These are phyloP conservation scores for Decorospora gaudefroyi DNA, from an alignment of 2,329 filamentous ascomycete species.

Conservation along the genomic window DNA sequence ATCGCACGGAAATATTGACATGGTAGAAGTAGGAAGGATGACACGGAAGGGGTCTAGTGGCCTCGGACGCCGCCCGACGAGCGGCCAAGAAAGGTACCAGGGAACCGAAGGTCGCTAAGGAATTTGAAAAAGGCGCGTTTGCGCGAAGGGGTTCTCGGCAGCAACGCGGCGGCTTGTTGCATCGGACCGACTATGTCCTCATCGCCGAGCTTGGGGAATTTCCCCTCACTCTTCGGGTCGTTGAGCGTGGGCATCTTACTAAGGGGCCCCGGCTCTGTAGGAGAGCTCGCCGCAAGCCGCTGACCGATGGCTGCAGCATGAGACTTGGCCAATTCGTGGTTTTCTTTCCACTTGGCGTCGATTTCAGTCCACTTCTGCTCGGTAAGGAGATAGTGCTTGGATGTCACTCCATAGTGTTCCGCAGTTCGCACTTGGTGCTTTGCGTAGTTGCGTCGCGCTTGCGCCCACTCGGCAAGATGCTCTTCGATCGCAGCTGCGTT, in stretches of 20 bases:
- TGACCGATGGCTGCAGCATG: constrained; percentile 44
- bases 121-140: constrained; percentile 49
- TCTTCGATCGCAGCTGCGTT: constrained; percentile 65
- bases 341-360: constrained; percentile 72
- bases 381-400: constrained; percentile 83
- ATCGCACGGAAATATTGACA: constrained; percentile 42
- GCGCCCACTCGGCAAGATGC: constrained; percentile 79
- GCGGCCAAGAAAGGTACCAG: constrained; percentile 40
- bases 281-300: constrained; percentile 46
- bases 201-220: constrained; percentile 86
- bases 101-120: constrained; percentile 46
- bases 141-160: constrained; percentile 45
- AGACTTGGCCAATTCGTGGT: constrained; percentile 67
- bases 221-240: constrained; percentile 69
- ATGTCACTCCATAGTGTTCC: constrained; percentile 88
- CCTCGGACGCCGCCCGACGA: constrained; percentile 36
- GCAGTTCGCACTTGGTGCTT: constrained; percentile 86
- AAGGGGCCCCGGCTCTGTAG: constrained; percentile 58
- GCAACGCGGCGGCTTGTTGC: constrained; percentile 49
- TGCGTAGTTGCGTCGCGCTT: constrained; percentile 81
- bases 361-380: constrained; percentile 87
- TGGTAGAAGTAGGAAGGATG: constrained; percentile 18
- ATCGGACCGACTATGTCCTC: constrained; percentile 94
- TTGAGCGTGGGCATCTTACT: constrained; percentile 70
- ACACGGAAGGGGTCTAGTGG: constrained; percentile 21